Percentiles rank a stretch among this genome's conserved stretches.
phyloP scores from a whole-genome alignment of 441 rosid species.

The Populus hybrid region DNA sequence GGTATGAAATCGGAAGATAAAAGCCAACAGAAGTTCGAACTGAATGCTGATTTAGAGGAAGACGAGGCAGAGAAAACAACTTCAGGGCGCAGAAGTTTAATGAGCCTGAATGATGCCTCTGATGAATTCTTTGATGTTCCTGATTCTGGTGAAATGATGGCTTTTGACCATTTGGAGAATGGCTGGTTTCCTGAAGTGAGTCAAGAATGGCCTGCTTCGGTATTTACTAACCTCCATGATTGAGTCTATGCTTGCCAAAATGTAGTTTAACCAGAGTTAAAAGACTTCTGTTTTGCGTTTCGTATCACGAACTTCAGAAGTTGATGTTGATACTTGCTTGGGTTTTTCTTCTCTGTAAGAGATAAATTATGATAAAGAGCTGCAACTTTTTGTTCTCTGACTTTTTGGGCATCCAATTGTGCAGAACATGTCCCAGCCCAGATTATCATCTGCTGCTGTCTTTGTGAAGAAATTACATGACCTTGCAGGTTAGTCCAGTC shows the following conservation, averaged over 20 bases:
- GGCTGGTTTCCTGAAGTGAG: slow-evolving; percentile 42
- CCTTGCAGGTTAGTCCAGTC: slow-evolving; percentile 47
- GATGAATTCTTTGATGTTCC: slow-evolving; percentile 97
- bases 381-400: slow-evolving; percentile 1
- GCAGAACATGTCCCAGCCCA: slow-evolving; percentile 41
- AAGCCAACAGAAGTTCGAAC: slow-evolving; percentile 21
- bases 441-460: slow-evolving; percentile 57
- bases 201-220: slow-evolving; percentile 41
- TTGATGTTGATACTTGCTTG: not conserved
- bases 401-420: slow-evolving; percentile 9
- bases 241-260: not conserved
- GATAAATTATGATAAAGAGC: not conserved
- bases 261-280: not conserved
- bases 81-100: slow-evolving; percentile 44
- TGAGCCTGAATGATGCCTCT: slow-evolving; percentile 50
- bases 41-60: slow-evolving; percentile 11
- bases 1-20: slow-evolving; percentile 26
- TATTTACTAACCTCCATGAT: slow-evolving; percentile 18
- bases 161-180: slow-evolving; percentile 36
- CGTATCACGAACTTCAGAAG: not conserved
- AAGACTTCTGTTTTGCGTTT: not conserved
- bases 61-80: slow-evolving; percentile 44
- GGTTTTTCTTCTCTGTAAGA: not conserved
- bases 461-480: slow-evolving; percentile 79
- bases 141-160: slow-evolving; percentile 43